Base-by-base conservation (phyloP, 2,329 filamentous ascomycete species). In the Verticillium longisporum region DNA sequence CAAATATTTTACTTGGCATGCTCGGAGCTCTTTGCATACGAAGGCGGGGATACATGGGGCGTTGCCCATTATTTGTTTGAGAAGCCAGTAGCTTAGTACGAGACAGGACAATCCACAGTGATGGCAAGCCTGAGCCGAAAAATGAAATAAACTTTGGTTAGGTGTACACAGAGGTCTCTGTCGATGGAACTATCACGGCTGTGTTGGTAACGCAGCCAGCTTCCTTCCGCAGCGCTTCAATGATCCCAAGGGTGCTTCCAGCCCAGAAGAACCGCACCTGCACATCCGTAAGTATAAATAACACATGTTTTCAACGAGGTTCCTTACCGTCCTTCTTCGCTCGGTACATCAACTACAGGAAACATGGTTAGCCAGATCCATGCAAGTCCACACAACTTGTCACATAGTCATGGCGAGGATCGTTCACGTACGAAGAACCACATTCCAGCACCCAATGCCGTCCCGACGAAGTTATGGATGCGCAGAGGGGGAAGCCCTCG, bases 161-260 rank as follows among this genome's bases (percentile, higher is more conserved):
- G n/a, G n/a, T 45, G 34, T 10, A 36, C 34, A 36, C 34, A 36
- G 13, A 36, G 26, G 26, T 31, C 3, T 31, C 26, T 31, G 26
- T 31, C 26, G 26, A 18, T 6, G 38, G 14, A 15, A 14, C 14
- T 18, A 15, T n/a, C 38, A 18, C 4, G 41, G 41, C 15, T 21
- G 41, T 18, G n/a, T 50, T 6, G 10, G 6, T n/a, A n/a, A 50
- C 4, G 4, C 9, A 26, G 45, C n/a, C 45, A 45, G n/a, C 45
- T 3, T 31, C 45, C n/a, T 2, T 21, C n/a, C n/a, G 5, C 18
- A 3, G 18, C 7, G 1, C 21, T 50, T 83, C 81, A 97, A 79
- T 97, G 92, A 69, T 97, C 93, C 92, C 92, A 97, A 67, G 92
- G 95, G 77, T 98, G 95, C 81, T 92, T 97, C 89, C 87, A 92